These are phyloP conservation scores for Verticillium longisporum DNA, from an alignment of 2,329 filamentous ascomycete genomes.

Conservation along the genomic window DNA sequence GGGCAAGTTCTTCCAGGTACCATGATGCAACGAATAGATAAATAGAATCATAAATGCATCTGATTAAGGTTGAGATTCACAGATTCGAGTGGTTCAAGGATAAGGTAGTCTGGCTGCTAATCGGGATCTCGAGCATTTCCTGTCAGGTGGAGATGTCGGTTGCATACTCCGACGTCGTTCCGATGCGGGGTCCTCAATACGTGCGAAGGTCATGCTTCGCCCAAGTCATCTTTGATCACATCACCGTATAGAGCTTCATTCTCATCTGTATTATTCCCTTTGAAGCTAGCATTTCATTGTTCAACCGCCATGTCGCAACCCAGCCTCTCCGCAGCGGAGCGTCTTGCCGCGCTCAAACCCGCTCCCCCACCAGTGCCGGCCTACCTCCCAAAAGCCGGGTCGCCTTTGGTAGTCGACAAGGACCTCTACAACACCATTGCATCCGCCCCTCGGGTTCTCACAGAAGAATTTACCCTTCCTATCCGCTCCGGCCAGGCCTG, in stretches of 20 bases:
- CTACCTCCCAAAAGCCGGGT: constrained; percentile 36
- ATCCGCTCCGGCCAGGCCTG: constrained; percentile 70
- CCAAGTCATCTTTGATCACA: no score
- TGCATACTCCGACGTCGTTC: not conserved
- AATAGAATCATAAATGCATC: no score
- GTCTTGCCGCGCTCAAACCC: constrained; percentile 12
- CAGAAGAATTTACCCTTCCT: constrained; percentile 55
- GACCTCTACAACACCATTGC: constrained; percentile 56
- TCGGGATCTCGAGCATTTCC: no score
- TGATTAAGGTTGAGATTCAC: no score
- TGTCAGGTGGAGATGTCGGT: not conserved
- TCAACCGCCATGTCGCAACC: not conserved
- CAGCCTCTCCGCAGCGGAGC: not conserved
- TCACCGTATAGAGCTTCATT: not conserved
- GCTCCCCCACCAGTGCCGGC: constrained; percentile 42
- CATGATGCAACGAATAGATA: no score
- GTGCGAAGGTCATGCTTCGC: no score
- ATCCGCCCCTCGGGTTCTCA: constrained; percentile 29
- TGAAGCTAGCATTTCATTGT: not conserved
- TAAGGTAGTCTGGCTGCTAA: no score
- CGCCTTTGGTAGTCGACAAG: constrained; percentile 35
- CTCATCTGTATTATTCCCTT: not conserved
- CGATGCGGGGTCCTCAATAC: not conserved
- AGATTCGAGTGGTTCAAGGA: no score
- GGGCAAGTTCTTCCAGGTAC: no score